Percentiles rank a stretch among this genome's conserved stretches.
Conservation (phyloP, 2,329 filamentous ascomycete genomes). For the Helicocarpus griseus region DNA sequence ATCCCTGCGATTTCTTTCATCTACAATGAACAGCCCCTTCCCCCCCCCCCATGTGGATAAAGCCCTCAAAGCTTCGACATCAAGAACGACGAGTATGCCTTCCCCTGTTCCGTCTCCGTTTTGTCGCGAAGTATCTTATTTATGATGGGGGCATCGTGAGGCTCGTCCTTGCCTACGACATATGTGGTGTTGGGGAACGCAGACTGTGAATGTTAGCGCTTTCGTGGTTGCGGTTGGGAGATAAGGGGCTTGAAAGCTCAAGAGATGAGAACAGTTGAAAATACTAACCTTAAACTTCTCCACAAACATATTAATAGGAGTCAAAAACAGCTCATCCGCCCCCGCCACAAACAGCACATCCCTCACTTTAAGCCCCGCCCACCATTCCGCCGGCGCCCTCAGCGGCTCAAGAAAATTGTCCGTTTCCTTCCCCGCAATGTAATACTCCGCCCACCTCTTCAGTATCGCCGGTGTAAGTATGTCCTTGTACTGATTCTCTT, state of each 20-base stretch:
- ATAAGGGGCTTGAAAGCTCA: no score
- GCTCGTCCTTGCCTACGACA: slow-evolving; percentile 29
- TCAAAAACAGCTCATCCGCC: slow-evolving; percentile 46
- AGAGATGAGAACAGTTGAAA: slow-evolving; percentile 4
- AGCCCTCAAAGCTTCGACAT: slow-evolving; percentile 8
- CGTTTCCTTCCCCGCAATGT: slow-evolving; percentile 30
- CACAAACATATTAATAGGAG: slow-evolving; percentile 44
- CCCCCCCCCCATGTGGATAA: no score
- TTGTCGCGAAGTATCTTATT: slow-evolving; percentile 26
- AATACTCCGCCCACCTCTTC: slow-evolving; percentile 39
- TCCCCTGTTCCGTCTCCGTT: slow-evolving; percentile 31
- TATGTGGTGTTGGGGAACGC: slow-evolving; percentile 24
- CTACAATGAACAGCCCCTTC: no score
- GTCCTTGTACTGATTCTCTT: slow-evolving; percentile 42
- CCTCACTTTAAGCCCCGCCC: slow-evolving; percentile 38
- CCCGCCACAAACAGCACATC: slow-evolving; percentile 47
- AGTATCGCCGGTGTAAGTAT: slow-evolving; percentile 35
- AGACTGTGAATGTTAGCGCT: slow-evolving; percentile 11
- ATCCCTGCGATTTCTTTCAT: no score
- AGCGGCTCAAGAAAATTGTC: slow-evolving; percentile 48
- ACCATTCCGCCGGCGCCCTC: slow-evolving; percentile 44
- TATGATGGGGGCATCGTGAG: slow-evolving; percentile 35
- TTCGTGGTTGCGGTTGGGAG: no score
- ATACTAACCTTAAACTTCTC: slow-evolving; percentile 37
- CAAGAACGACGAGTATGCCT: slow-evolving; percentile 28